phyloP scores from a whole-genome alignment of 805 yeast genomes.

The Candida silvicultrix region DNA sequence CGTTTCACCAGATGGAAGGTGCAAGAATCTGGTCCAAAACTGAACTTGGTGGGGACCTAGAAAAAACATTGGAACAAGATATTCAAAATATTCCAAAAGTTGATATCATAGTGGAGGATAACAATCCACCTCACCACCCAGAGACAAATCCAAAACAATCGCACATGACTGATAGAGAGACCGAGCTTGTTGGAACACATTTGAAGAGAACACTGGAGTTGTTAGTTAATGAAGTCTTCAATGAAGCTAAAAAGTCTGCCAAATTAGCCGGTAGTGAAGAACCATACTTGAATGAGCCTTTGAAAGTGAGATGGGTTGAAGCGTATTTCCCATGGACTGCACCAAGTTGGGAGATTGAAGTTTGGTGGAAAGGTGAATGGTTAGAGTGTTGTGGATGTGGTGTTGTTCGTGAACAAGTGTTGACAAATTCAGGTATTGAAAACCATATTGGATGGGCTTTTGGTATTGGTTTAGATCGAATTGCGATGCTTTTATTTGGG shows the following conservation, averaged over 20 bases:
- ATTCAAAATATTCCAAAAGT: conserved; percentile 60
- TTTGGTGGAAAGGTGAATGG: conserved; percentile 99
- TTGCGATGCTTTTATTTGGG: conserved; percentile 93
- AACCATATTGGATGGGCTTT: conserved; percentile 92
- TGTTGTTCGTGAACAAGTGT: conserved; percentile 71
- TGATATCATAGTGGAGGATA: conserved; percentile 73
- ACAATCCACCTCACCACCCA: conserved; percentile 44
- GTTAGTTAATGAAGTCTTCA: conserved; percentile 76
- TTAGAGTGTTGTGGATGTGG: conserved; percentile 97
- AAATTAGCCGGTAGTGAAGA: conserved; percentile 51
- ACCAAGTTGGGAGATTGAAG: conserved; percentile 97
- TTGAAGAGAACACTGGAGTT: conserved; percentile 82
- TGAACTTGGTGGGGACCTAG: conserved; percentile 29
- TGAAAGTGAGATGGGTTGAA: conserved; percentile 89
- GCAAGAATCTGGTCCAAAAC: conserved; percentile 75
- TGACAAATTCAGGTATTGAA: conserved; percentile 62
- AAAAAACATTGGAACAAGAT: conserved; percentile 46
- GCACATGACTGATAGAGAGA: conserved; percentile 65
- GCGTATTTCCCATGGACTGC: conserved; percentile 98
- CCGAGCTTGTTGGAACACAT: conserved; percentile 65
- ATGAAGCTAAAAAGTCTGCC: conserved; percentile 59
- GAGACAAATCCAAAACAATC: conserved; percentile 74
- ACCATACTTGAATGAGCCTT: conserved; percentile 62
- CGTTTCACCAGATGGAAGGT: conserved; percentile 97
- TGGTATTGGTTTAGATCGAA: conserved; percentile 90